Conservation (phyloP, 345 rosid species). For the Lumnitzera racemosa region DNA sequence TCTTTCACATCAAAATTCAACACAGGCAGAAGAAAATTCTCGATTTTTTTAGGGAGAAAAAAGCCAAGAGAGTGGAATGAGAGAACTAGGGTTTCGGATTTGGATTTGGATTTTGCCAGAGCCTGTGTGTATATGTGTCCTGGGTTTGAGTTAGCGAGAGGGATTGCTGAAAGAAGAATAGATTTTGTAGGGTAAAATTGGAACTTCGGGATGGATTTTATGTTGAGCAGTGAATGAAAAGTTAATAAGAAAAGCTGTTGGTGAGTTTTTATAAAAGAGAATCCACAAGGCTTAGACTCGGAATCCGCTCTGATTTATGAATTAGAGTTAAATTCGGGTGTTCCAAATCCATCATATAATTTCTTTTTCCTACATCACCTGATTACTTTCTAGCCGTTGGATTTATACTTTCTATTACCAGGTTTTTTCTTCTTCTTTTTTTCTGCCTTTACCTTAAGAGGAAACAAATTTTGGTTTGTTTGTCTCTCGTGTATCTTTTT, state of each 20-base stretch:
- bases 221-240: background rate
- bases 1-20: too few species aligned
- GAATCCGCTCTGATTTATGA: constrained; percentile 26
- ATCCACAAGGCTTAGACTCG: constrained; percentile 28
- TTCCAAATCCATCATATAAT: constrained; percentile 28
- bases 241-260: background rate
- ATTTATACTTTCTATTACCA: background rate
- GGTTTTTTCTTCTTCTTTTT: background rate
- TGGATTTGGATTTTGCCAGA: too few species aligned
- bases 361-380: constrained; percentile 9
- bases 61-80: too few species aligned
- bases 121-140: too few species aligned
- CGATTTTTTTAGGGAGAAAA: too few species aligned
- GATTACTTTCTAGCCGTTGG: constrained; percentile 3
- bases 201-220: background rate
- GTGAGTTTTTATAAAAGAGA: constrained; percentile 14
- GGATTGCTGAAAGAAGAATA: too few species aligned
- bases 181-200: background rate
- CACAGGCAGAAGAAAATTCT: too few species aligned
- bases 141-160: too few species aligned
- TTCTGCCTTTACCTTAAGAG: too few species aligned
- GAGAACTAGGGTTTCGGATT: too few species aligned
- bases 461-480: too few species aligned
- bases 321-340: constrained; percentile 14
- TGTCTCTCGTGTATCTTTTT: too few species aligned